A percentile compares a stretch with the other conserved stretches of the same genome.
These are phyloP conservation scores for Penicillium janthinellum DNA, from an alignment of 2,329 filamentous ascomycete genomes.

Conservation along the genomic window DNA sequence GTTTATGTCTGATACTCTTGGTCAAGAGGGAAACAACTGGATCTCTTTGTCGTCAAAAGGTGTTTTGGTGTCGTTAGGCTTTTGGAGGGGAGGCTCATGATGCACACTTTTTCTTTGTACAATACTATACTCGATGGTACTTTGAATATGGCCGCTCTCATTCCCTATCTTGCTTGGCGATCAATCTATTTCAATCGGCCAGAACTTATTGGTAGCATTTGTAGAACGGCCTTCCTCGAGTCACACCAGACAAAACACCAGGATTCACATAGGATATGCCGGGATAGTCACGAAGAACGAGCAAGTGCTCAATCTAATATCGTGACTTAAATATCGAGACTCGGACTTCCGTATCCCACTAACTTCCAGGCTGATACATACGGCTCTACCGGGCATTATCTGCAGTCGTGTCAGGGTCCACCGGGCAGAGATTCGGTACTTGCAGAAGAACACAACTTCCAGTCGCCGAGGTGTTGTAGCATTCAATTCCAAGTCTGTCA, in stretches of 20 bases:
- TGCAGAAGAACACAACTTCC: too few species aligned
- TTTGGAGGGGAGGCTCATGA: neutral
- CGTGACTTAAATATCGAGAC: too few species aligned
- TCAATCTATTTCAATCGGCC: neutral
- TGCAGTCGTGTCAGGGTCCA: too few species aligned
- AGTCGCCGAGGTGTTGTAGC: too few species aligned
- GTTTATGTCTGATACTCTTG: slow-evolving; percentile 15
- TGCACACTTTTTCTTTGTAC: neutral
- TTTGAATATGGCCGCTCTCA: neutral
- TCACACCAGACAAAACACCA: neutral
- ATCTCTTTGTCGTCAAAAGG: neutral
- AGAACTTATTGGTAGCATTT: neutral
- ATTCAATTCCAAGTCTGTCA: too few species aligned
- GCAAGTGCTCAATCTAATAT: too few species aligned
- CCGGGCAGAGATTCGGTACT: too few species aligned
- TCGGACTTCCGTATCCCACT: too few species aligned
- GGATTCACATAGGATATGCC: neutral
- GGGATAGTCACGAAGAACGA: neutral
- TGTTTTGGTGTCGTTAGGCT: neutral
- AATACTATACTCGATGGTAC: neutral
- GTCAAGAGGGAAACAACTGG: neutral
- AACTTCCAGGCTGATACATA: neutral
- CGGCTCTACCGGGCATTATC: too few species aligned
- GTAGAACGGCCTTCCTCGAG: neutral
- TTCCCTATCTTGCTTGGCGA: neutral